Evolutionary conservation across 345 rosid genomes (phyloP).

Genomic region (Salix udensis): DNA sequence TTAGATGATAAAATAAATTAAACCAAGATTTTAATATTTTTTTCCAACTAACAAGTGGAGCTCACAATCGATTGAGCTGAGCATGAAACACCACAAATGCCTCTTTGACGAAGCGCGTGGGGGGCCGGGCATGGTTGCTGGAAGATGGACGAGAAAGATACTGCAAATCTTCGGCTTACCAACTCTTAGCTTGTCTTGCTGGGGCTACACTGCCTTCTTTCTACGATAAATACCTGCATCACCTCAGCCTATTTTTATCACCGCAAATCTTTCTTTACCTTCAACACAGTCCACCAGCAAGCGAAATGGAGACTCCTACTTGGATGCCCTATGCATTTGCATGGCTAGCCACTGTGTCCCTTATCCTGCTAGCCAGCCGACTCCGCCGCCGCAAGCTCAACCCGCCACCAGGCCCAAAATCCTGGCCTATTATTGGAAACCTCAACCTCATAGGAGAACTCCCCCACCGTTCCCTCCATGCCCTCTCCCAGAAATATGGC

Average conservation of each 20-base stretch:
- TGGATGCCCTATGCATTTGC: constrained; percentile 7
- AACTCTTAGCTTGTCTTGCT: background rate
- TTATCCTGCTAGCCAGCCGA: constrained; percentile 33
- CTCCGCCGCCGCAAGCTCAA: constrained; percentile 39
- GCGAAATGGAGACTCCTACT: constrained; percentile 13
- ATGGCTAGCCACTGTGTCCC: constrained; percentile 35
- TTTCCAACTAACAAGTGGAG: too few relatives aligned
- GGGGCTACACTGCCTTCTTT: background rate
- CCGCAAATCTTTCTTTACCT: background rate
- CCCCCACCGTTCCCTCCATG: constrained; percentile 59
- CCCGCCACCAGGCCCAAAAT: constrained; percentile 57
- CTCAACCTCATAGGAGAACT: constrained; percentile 57
- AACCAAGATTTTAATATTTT: too few relatives aligned
- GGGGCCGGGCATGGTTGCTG: background rate
- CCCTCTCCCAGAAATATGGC: constrained; percentile 53
- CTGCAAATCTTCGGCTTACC: background rate
- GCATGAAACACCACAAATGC: background rate
- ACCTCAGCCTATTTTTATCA: background rate
- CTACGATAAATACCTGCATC: background rate
- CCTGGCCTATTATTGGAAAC: constrained; percentile 70
- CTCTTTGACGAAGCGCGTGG: background rate
- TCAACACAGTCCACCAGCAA: background rate
- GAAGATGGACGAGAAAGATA: background rate
- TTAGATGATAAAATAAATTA: too few relatives aligned
- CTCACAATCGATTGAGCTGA: too few relatives aligned